Percentiles rank a stretch among this genome's conserved stretches.
Conservation (phyloP, 75 land plant species). For the Cryptomeria japonica region DNA sequence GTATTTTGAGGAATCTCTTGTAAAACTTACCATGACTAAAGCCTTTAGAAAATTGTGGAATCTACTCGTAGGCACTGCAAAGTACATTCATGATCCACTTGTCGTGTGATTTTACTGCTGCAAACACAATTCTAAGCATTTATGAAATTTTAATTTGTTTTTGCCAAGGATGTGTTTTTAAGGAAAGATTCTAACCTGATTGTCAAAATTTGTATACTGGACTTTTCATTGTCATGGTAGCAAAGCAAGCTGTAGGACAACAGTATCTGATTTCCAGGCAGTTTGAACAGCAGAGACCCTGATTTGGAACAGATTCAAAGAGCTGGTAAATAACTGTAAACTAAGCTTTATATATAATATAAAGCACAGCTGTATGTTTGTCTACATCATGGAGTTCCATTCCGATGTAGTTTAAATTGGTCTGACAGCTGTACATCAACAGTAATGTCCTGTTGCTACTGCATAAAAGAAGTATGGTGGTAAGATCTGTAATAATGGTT, state of each 20-base stretch:
- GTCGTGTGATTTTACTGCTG: too few species aligned
- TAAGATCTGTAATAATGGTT: not conserved
- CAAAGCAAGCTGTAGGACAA: not conserved
- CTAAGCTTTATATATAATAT: not conserved
- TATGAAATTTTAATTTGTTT: too few species aligned
- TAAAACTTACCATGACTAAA: too few species aligned
- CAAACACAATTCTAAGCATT: too few species aligned
- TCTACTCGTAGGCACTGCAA: too few species aligned
- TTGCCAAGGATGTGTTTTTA: too few species aligned
- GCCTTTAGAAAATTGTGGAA: too few species aligned
- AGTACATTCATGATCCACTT: too few species aligned
- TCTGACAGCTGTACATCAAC: not conserved
- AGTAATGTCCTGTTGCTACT: not conserved
- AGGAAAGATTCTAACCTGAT: not conserved
- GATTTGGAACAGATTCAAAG: not conserved
- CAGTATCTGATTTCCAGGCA: too few species aligned
- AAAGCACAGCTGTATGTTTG: not conserved
- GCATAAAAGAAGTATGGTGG: not conserved
- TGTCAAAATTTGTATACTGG: not conserved
- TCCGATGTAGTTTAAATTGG: not conserved
- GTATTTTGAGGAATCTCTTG: too few species aligned
- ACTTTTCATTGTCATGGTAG: not conserved
- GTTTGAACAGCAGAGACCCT: not conserved
- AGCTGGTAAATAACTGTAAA: not conserved
- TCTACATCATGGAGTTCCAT: not conserved